Percentiles rank a stretch among this genome's conserved stretches.
These are phyloP conservation scores for Saccharomycopsis oosterbeekiorum DNA, from an alignment of 805 yeast species.

Conservation along the genomic window DNA sequence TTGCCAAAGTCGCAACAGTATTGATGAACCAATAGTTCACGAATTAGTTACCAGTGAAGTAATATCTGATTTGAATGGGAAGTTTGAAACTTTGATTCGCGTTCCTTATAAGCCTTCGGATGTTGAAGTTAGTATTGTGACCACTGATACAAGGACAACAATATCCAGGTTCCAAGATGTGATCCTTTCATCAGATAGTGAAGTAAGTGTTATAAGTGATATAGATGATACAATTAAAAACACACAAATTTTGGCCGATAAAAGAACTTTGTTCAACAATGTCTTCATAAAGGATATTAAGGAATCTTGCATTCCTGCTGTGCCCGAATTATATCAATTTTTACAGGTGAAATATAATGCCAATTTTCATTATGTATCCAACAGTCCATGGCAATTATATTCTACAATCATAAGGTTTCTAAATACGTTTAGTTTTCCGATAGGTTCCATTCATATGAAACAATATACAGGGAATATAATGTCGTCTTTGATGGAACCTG, in stretches of 20 bases:
- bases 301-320: constrained; percentile 66
- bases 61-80: constrained; percentile 58
- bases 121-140: constrained; percentile 39
- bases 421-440: constrained; percentile 48
- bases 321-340: constrained; percentile 61
- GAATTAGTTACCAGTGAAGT: constrained; percentile 27
- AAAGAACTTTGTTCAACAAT: constrained; percentile 70
- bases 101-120: constrained; percentile 54
- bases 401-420: constrained; percentile 45
- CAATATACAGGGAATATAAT: constrained; percentile 77
- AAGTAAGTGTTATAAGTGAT: constrained; percentile 75
- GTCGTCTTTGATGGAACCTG: constrained; percentile 77
- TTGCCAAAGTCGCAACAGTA: constrained; percentile 31
- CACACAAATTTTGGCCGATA: constrained; percentile 87
- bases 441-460: constrained; percentile 78
- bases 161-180: constrained; percentile 38
- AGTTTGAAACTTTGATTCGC: constrained; percentile 43
- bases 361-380: constrained; percentile 87
- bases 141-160: constrained; percentile 31
- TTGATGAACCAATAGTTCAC: constrained; percentile 25
- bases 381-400: constrained; percentile 88
- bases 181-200: constrained; percentile 33
- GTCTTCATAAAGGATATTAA: constrained; percentile 57
- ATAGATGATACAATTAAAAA: constrained; percentile 89
- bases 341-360: constrained; percentile 33